These are phyloP conservation scores for Termitomyces sp. DNA, from an alignment of 768 basidiomycete species.

Conservation along the genomic window DNA sequence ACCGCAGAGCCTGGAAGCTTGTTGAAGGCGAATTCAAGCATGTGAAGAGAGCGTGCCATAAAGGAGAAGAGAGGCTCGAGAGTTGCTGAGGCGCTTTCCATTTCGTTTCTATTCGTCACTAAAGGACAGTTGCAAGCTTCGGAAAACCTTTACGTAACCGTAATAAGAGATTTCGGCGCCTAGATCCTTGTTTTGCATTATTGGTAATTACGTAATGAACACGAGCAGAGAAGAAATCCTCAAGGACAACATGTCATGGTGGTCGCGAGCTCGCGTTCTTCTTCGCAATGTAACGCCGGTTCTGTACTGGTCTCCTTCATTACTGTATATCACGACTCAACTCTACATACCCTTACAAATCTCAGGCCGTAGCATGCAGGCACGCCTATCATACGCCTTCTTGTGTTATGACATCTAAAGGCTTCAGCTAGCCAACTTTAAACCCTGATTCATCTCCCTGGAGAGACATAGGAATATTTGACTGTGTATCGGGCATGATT, in stretches of 20 bases:
- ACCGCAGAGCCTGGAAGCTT: slow-evolving; percentile 79
- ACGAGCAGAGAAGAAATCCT: not conserved
- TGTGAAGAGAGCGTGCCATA: slow-evolving; percentile 54
- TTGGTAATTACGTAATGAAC: not conserved
- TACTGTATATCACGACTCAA: slow-evolving; percentile 41
- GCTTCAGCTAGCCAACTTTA: slow-evolving; percentile 51
- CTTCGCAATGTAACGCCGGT: slow-evolving; percentile 15
- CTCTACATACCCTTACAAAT: slow-evolving; percentile 50
- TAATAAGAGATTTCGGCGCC: not conserved
- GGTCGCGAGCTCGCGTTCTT: not conserved
- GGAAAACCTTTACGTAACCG: not conserved
- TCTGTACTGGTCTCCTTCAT: slow-evolving; percentile 57
- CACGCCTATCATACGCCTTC: slow-evolving; percentile 19
- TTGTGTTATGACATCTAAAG: not conserved
- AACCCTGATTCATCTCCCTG: slow-evolving; percentile 64
- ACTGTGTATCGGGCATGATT: slow-evolving; percentile 39
- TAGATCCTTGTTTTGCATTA: not conserved
- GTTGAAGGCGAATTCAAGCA: slow-evolving; percentile 62
- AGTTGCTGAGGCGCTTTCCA: slow-evolving; percentile 28
- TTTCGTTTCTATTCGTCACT: slow-evolving; percentile 6
- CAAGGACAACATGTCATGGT: slow-evolving; percentile 4
- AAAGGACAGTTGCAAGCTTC: not conserved
- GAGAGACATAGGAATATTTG: slow-evolving; percentile 62
- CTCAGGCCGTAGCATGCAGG: slow-evolving; percentile 72
- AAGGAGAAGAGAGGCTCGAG: slow-evolving; percentile 55